phyloP scores from a whole-genome alignment of 2,329 filamentous ascomycete genomes.

The Keithomyces neogunnii region DNA sequence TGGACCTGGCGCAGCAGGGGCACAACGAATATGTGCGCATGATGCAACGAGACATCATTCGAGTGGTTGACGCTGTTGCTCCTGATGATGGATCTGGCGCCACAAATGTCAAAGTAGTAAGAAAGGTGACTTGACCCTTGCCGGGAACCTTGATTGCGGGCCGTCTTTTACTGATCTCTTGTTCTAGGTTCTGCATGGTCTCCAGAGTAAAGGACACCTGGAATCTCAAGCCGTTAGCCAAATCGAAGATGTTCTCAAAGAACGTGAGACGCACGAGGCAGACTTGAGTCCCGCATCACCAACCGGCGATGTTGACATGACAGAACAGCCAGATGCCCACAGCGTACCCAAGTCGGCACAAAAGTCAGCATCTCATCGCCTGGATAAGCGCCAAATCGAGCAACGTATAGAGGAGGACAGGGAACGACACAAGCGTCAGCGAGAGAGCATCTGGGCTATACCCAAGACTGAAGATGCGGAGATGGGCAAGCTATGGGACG shows the following conservation, averaged over 20 bases:
- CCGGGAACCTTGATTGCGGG: background rate
- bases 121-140: slow-evolving; percentile 48
- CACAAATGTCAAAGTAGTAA: slow-evolving; percentile 87
- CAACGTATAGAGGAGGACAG: slow-evolving; percentile 95
- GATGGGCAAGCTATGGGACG: slow-evolving; percentile 75
- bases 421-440: slow-evolving; percentile 82
- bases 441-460: slow-evolving; percentile 92
- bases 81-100: slow-evolving; percentile 80
- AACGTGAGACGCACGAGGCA: slow-evolving; percentile 59
- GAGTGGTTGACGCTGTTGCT: slow-evolving; percentile 86
- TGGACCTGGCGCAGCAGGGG: slow-evolving; percentile 72
- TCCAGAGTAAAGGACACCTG: slow-evolving; percentile 65
- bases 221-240: slow-evolving; percentile 66
- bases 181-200: slow-evolving; percentile 54
- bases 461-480: slow-evolving; percentile 55
- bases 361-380: slow-evolving; percentile 25
- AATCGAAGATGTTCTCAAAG: slow-evolving; percentile 75
- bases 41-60: slow-evolving; percentile 88
- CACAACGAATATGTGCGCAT: slow-evolving; percentile 80
- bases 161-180: background rate
- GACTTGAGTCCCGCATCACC: slow-evolving; percentile 47
- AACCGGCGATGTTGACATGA: slow-evolving; percentile 30
- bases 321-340: slow-evolving; percentile 32
- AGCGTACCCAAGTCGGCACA: slow-evolving; percentile 27
- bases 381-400: slow-evolving; percentile 86